Conservation (phyloP, 2,329 filamentous ascomycete species). For the Tolypocladium tundrense region DNA sequence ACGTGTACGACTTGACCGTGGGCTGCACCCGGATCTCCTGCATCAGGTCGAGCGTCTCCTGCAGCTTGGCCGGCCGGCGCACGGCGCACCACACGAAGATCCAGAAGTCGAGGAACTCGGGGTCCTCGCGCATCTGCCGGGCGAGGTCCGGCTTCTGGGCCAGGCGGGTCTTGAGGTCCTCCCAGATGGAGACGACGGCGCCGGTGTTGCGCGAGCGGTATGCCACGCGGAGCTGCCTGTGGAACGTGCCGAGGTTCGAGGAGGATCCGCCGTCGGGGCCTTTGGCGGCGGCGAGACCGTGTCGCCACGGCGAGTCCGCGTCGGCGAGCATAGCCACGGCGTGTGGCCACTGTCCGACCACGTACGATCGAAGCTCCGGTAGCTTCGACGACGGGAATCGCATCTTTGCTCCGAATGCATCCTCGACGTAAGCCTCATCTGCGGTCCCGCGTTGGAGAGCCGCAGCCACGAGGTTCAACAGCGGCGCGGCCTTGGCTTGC, state of each 20-base stretch:
- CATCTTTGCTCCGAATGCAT: conserved; percentile 8
- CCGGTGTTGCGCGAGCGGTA: conserved; percentile 17
- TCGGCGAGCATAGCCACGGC: conserved; percentile 13
- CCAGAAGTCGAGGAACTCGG: conserved; percentile 28
- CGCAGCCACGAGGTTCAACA: conserved; percentile 16
- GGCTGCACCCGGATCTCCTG: conserved; percentile 40
- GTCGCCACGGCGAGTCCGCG: conserved; percentile 12
- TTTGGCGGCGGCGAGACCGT: not conserved
- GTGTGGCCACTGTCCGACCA: conserved; percentile 17
- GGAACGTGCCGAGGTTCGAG: conserved; percentile 9
- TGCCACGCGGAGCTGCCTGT: conserved; percentile 18
- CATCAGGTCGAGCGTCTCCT: conserved; percentile 33
- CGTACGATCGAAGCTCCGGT: conserved; percentile 13
- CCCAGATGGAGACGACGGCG: conserved; percentile 21
- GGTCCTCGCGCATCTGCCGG: conserved; percentile 18
- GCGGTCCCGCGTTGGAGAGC: conserved; percentile 10
- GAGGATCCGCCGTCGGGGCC: not conserved
- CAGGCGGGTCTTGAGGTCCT: conserved; percentile 16
- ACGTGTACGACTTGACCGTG: conserved; percentile 56
- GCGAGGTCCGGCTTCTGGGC: conserved; percentile 13
- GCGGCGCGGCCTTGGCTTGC: conserved; percentile 14
- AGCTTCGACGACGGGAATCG: conserved; percentile 10
- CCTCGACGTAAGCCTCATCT: conserved; percentile 9
- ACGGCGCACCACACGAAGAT: conserved; percentile 29
- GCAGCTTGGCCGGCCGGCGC: conserved; percentile 15